Conservation (phyloP, 176 grass and related monocot species). For the Musa acuminata region DNA sequence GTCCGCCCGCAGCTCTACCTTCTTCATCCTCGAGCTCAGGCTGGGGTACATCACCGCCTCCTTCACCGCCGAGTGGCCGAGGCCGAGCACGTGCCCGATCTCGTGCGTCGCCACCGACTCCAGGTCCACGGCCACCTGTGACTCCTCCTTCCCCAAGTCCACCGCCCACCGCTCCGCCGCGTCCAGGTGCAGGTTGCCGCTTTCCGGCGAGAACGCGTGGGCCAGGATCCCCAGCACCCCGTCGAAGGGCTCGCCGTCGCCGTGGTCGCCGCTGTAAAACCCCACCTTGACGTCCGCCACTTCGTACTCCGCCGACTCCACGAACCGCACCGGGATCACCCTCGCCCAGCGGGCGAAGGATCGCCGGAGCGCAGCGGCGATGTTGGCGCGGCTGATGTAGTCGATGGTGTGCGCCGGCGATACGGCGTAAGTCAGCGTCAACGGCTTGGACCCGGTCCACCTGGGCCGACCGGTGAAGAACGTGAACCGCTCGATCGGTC, state of each 20-base stretch:
- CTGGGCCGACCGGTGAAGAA: constrained; percentile 4
- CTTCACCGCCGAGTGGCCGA: constrained; percentile 60
- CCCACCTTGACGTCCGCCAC: constrained; percentile 61
- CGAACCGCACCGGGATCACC: constrained; percentile 67
- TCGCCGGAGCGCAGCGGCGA: constrained; percentile 50
- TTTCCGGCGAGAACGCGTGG: constrained; percentile 79
- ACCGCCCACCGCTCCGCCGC: constrained; percentile 62
- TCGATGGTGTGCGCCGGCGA: constrained; percentile 37
- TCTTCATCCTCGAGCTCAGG: constrained; percentile 48
- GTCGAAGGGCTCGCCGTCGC: constrained; percentile 85
- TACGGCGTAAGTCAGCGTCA: constrained; percentile 66
- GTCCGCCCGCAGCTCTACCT: constrained; percentile 59
- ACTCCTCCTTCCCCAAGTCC: constrained; percentile 29
- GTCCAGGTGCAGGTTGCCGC: constrained; percentile 81
- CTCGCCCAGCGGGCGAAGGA: constrained; percentile 68
- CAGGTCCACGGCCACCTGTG: constrained; percentile 37
- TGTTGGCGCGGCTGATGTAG: constrained; percentile 33
- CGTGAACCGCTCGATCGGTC: neutral
- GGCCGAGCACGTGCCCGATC: constrained; percentile 84
- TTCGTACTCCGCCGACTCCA: constrained; percentile 38
- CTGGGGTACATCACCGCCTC: constrained; percentile 86
- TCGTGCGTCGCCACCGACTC: constrained; percentile 91
- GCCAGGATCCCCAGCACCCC: constrained; percentile 69
- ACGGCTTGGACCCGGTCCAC: constrained; percentile 23
- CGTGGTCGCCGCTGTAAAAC: constrained; percentile 66